phyloP scores from a whole-genome alignment of 2,329 filamentous ascomycete genomes.

The Aspergillus chevalieri region DNA sequence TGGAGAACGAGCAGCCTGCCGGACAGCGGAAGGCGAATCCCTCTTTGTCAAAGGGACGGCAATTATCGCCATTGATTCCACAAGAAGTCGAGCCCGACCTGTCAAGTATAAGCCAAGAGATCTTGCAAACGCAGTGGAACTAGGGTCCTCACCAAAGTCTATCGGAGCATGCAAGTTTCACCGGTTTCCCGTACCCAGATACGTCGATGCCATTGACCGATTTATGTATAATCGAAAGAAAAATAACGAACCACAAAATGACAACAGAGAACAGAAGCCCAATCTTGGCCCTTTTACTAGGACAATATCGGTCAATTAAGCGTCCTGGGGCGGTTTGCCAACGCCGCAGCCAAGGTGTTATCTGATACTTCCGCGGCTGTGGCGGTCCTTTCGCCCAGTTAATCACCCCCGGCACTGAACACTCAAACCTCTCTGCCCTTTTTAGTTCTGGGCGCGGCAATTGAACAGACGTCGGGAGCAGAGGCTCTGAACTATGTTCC shows the following conservation, averaged over 20 bases:
- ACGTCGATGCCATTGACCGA: conserved; percentile 26
- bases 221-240: conserved; percentile 25
- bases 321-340: conserved; percentile 30
- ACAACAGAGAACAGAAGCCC: conserved; percentile 21
- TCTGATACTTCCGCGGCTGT: conserved; percentile 27
- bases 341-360: conserved; percentile 26
- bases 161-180: conserved; percentile 29
- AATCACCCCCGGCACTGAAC: conserved; percentile 16
- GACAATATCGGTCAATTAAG: conserved; percentile 25
- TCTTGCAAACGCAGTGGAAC: not conserved
- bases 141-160: conserved; percentile 29
- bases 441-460: not conserved
- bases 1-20: conserved; percentile 48
- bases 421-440: conserved; percentile 14
- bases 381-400: conserved; percentile 27
- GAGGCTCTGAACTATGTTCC: conserved; percentile 13
- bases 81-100: conserved; percentile 40
- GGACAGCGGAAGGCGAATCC: conserved; percentile 54
- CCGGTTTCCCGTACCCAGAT: conserved; percentile 28
- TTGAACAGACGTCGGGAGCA: conserved; percentile 14
- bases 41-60: conserved; percentile 51
- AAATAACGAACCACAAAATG: conserved; percentile 27
- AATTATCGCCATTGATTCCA: conserved; percentile 52
- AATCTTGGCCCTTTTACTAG: conserved; percentile 17
- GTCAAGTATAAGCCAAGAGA: conserved; percentile 1